Evolutionary conservation across 1,284 basidiomycete species (phyloP), one percentile per base, ranked within the genome.

Genomic region (Ganoderma sinense): DNA sequence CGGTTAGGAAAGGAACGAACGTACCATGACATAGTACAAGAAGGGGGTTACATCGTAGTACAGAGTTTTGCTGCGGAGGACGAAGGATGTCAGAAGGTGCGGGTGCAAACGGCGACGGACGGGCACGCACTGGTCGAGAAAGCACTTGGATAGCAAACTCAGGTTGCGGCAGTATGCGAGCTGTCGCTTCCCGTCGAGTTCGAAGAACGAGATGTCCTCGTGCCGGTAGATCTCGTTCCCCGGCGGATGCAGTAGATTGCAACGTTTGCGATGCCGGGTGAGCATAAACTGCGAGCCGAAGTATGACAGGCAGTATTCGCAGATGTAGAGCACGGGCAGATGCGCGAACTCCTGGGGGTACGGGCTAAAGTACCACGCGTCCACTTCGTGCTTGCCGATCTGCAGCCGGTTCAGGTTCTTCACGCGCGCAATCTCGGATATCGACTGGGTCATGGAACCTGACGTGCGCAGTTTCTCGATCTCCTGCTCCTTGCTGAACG

Each of bases 31-130:
- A 86, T 99, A 99, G 87, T 97, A 99, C 86, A 99, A 88, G 86
- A 99, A 99, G 4, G 98, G 98, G 71, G 98, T 99, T 75, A 99
- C 98, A 83, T 99, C 98, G 84, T 99, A 99, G 85, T 99, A 99
- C 75, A 99, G 87, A 36, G 98, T 99, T 86, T 99, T 99, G 84
- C 93, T 95, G 70, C 62, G 78, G 69, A 43, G 62, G 56, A 63
- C 43, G 29, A 65, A 74, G 69, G 59, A n/a, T 64, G 76, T 80
- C 61, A 82, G 80, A 73, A 65, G 36, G 11, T 29, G 13, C 62
- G 58, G 55, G 33, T 48, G 66, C 69, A 61, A 16, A 26, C 48
- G 41, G 67, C 43, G 60, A 61, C 41, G 65, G 51, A 67, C 26
- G 59, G 60, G 43, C 40, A 75, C 75, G 68, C 73, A 95, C 94